phyloP scores from a whole-genome alignment of 768 basidiomycete species.

The Tricholoma furcatifolium region DNA sequence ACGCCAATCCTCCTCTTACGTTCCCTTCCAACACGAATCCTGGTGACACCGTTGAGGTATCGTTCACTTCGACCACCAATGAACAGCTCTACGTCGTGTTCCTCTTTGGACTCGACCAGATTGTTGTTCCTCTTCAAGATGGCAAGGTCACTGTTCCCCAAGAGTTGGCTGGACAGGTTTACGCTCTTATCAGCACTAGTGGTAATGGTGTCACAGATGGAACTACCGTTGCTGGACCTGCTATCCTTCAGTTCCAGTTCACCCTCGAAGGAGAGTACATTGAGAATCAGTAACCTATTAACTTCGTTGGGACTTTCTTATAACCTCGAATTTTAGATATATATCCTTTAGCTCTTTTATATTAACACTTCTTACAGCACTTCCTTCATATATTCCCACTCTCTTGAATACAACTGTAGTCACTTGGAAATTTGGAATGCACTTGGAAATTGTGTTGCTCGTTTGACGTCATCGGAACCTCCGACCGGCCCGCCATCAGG shows the following conservation, averaged over 20 bases:
- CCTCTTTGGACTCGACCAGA: constrained; percentile 8
- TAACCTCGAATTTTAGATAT: background rate
- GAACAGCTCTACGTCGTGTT: constrained; percentile 9
- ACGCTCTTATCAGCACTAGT: constrained; percentile 10
- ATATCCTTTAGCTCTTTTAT: background rate
- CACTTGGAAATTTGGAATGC: background rate
- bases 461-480: background rate
- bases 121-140: constrained; percentile 7
- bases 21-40: constrained; percentile 17
- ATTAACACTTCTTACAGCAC: too few relatives aligned
- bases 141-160: constrained; percentile 9
- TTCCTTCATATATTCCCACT: too few relatives aligned
- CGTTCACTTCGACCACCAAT: background rate
- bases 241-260: constrained; percentile 10
- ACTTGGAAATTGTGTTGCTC: background rate
- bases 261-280: constrained; percentile 4
- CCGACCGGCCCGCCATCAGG: constrained; percentile 1
- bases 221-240: constrained; percentile 12
- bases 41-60: constrained; percentile 7
- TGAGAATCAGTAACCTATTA: background rate
- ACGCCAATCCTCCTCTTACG: constrained; percentile 47
- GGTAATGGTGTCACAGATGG: constrained; percentile 9
- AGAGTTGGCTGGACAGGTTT: constrained; percentile 10
- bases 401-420: background rate
- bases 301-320: background rate